Conservation (phyloP, 331 rosid species). For the Phaseolus coccineus region DNA sequence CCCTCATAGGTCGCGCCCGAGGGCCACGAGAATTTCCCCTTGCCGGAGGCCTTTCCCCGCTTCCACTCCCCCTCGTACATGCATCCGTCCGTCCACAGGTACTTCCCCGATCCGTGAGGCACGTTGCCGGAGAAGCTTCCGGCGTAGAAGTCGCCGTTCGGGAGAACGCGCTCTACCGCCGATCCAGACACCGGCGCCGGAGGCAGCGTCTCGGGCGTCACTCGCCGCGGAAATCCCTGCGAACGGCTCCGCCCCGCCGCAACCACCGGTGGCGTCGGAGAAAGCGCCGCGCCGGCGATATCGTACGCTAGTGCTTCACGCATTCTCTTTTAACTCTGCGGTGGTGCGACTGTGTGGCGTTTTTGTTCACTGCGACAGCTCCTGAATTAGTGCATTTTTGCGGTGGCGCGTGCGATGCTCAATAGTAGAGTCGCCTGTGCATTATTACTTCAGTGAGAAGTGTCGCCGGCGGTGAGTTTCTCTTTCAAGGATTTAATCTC, state of each 20-base stretch:
- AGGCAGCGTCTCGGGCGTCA: slow-evolving; percentile 67
- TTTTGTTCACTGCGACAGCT: background rate
- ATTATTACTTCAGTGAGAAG: background rate
- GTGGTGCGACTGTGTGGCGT: background rate
- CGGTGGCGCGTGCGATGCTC: background rate
- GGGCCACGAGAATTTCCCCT: slow-evolving; percentile 96
- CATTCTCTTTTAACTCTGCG: slow-evolving; percentile 44
- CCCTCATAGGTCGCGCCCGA: slow-evolving; percentile 98
- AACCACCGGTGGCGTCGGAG: slow-evolving; percentile 51
- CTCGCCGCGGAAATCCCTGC: slow-evolving; percentile 71
- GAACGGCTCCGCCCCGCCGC: slow-evolving; percentile 68
- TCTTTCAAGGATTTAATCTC: background rate
- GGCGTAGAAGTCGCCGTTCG: slow-evolving; percentile 93
- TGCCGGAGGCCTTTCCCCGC: slow-evolving; percentile 91
- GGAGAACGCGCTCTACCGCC: slow-evolving; percentile 62
- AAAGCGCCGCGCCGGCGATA: slow-evolving; percentile 41
- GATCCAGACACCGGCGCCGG: slow-evolving; percentile 31
- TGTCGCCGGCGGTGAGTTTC: slow-evolving; percentile 51
- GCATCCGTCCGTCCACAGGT: slow-evolving; percentile 96
- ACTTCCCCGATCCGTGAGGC: slow-evolving; percentile 97
- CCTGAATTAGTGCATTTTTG: slow-evolving; percentile 45
- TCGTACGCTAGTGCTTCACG: slow-evolving; percentile 62
- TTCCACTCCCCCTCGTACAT: slow-evolving; percentile 99
- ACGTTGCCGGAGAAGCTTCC: slow-evolving; percentile 80
- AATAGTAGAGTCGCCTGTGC: background rate